Conservation (phyloP, 805 yeast species). For the Candida yuanshanica region DNA sequence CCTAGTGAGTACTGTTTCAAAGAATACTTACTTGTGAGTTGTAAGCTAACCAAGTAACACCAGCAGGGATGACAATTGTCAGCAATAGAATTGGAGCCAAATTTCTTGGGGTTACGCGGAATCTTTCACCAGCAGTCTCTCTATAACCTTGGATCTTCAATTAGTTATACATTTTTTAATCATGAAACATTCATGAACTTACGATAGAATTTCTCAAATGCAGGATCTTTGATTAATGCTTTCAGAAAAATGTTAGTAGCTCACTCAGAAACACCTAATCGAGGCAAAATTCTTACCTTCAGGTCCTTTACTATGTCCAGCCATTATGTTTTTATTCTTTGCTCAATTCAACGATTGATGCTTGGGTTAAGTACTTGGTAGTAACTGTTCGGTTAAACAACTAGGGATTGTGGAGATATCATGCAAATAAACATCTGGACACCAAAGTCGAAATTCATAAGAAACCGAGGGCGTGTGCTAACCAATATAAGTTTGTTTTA, state of each 20-base stretch:
- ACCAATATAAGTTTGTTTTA: no score
- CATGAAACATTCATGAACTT: constrained; percentile 4
- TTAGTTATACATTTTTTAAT: constrained; percentile 1
- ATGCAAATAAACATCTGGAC: no score
- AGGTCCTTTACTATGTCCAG: constrained; percentile 9
- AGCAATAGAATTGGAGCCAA: constrained; percentile 14
- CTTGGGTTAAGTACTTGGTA: no score
- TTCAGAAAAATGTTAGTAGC: background rate
- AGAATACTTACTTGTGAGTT: constrained; percentile 12
- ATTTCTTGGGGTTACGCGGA: constrained; percentile 20
- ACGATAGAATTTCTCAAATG: constrained; percentile 22
- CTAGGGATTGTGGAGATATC: no score
- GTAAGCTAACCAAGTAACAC: constrained; percentile 19
- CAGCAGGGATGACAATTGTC: constrained; percentile 19
- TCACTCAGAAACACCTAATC: no score
- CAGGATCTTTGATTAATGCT: constrained; percentile 23
- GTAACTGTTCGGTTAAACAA: no score
- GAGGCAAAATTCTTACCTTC: constrained; percentile 8
- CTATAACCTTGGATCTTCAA: constrained; percentile 11
- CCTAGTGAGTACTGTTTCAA: background rate
- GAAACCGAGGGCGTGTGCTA: no score
- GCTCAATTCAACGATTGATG: background rate
- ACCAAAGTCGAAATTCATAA: no score
- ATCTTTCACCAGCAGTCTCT: constrained; percentile 20
- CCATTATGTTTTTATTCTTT: constrained; percentile 3